phyloP scores from a whole-genome alignment of 495 filamentous ascomycete genomes.

The Clohesyomyces aquaticus region DNA sequence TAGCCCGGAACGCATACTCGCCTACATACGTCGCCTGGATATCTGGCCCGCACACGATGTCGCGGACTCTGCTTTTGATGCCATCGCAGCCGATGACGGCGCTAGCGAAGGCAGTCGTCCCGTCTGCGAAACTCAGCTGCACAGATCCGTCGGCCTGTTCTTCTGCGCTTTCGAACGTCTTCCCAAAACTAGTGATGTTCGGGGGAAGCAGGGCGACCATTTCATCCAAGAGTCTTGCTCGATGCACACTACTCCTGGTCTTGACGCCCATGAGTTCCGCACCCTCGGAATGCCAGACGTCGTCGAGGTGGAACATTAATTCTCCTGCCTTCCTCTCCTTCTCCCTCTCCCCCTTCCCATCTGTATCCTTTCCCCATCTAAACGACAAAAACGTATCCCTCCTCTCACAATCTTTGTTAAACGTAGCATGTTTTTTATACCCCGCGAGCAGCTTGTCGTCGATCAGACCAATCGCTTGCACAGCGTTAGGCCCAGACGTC shows the following conservation, averaged over 20 bases:
- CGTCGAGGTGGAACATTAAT: slow-evolving; percentile 10
- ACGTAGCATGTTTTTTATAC: slow-evolving; percentile 42
- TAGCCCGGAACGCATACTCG: slow-evolving; percentile 60
- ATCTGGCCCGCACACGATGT: slow-evolving; percentile 50
- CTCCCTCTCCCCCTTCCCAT: slow-evolving; percentile 14
- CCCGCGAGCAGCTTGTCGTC: slow-evolving; percentile 26
- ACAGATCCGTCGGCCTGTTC: slow-evolving; percentile 45
- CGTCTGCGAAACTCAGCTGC: slow-evolving; percentile 58
- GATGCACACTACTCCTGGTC: slow-evolving; percentile 45
- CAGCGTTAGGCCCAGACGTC: slow-evolving; percentile 39
- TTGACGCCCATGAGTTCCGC: slow-evolving; percentile 9
- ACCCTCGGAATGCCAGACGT: slow-evolving; percentile 11
- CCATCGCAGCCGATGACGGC: slow-evolving; percentile 63
- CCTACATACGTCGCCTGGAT: slow-evolving; percentile 50
- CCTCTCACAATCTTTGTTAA: slow-evolving; percentile 46
- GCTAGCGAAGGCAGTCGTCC: slow-evolving; percentile 50
- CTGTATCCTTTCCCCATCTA: slow-evolving; percentile 21
- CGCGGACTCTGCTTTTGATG: slow-evolving; percentile 56
- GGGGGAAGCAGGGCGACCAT: slow-evolving; percentile 60
- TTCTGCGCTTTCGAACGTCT: slow-evolving; percentile 46
- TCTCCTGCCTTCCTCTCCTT: slow-evolving; percentile 22
- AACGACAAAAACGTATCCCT: slow-evolving; percentile 33
- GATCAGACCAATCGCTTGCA: slow-evolving; percentile 34
- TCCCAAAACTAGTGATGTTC: slow-evolving; percentile 49
- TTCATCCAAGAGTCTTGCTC: slow-evolving; percentile 64